Conservation (phyloP, 2,329 filamentous ascomycete genomes). For the Zopfia rhizophila region DNA sequence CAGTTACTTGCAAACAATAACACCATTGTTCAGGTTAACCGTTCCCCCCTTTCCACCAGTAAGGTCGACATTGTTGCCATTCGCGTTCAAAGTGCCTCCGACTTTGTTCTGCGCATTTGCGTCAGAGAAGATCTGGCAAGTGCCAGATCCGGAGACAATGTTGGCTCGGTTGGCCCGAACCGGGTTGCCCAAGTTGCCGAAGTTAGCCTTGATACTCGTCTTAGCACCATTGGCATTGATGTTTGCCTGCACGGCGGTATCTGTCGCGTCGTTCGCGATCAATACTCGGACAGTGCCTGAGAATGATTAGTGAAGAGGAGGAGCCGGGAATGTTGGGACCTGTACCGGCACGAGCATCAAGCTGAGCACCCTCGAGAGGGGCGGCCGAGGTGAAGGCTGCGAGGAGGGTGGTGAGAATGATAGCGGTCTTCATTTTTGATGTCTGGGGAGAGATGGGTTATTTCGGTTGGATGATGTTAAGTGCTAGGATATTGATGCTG, state of each 20-base stretch:
- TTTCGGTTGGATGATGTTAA: too few species aligned
- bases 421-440: slow-evolving; percentile 24
- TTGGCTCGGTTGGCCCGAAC: slow-evolving; percentile 18
- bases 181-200: slow-evolving; percentile 14
- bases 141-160: slow-evolving; percentile 14
- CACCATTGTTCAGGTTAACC: slow-evolving; percentile 17
- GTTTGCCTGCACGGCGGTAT: slow-evolving; percentile 22
- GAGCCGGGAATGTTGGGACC: not conserved
- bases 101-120: slow-evolving; percentile 13
- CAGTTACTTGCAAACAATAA: slow-evolving; percentile 26
- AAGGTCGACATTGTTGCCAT: slow-evolving; percentile 13
- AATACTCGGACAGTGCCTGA: slow-evolving; percentile 21
- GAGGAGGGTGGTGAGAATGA: slow-evolving; percentile 26
- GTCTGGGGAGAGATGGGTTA: too few species aligned
- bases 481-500: too few species aligned
- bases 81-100: slow-evolving; percentile 15
- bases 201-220: slow-evolving; percentile 6
- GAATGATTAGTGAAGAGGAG: slow-evolving; percentile 2
- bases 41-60: too few species aligned
- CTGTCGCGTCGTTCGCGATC: slow-evolving; percentile 23
- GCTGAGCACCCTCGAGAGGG: slow-evolving; percentile 6
- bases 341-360: slow-evolving; percentile 16
- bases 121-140: slow-evolving; percentile 23
- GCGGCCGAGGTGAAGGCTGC: slow-evolving; percentile 19
- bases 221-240: slow-evolving; percentile 19